Base-by-base conservation (phyloP, 1,284 basidiomycete species). In the Trichosporon coremiiforme region DNA sequence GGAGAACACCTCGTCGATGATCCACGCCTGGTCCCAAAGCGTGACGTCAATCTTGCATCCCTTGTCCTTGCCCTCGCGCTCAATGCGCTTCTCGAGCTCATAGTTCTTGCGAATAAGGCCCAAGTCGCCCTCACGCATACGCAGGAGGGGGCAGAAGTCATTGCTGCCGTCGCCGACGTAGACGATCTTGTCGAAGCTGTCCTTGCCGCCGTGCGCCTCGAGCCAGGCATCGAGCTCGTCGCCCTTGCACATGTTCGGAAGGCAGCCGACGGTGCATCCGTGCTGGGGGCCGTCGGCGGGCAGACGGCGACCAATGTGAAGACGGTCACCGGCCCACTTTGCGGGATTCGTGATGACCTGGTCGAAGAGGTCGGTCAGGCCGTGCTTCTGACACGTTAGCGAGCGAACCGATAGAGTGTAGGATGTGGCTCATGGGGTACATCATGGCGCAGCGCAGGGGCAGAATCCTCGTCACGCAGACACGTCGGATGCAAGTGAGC, bases 231-330 rank as follows among this genome's bases (percentile, higher is more conserved):
- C 88, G 35, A 99, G 87, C 82, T 99, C 96, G 75, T 92, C 90
- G 55, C 96, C 96, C 87, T 99, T 99, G 87, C 96, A 99, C 95
- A 99, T 98, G 85, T 99, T 99, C 12, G 92, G 88, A 69, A 90
- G 90, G 86, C 96, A 99, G 15, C 96, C 96, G 66, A 98, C 87
- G 66, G 85, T 86, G 85, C 96, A 99, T 1, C 78, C 81, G 82
- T 99, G 97, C 77, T 95, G 95, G 5, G 89, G 89, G 1, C 88
- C 90, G 53, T 86, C 80, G 15, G 92, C 90, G 67, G 90, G 89
- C 50, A 98, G 85, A 60, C 91, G 88, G 25, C 95, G 87, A 33
- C 87, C 86, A 67, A 99, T 85, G 72, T 90, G 89, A 68, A 99
- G 89, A 9, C 91, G 86, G 65, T 94, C 90, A 1, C 88, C 87